phyloP scores from a whole-genome alignment of 2,329 filamentous ascomycete genomes.

The Neopestalotiopsis rosae region DNA sequence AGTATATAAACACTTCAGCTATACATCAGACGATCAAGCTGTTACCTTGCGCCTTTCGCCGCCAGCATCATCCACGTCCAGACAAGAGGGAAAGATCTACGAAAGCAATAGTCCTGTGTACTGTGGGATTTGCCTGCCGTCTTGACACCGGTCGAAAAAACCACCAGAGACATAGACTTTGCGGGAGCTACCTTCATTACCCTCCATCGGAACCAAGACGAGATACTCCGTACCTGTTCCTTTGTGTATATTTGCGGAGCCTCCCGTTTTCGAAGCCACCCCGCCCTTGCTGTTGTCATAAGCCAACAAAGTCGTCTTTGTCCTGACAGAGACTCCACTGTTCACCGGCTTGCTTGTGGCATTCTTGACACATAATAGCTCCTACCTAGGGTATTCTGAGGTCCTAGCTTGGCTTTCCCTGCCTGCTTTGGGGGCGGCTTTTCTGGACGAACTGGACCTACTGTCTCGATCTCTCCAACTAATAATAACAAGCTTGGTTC shows the following conservation, averaged over 20 bases:
- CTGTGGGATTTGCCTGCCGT: too few species aligned
- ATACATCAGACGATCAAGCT: too few species aligned
- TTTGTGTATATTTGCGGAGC: background rate
- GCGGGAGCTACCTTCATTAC: background rate
- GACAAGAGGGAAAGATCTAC: too few species aligned
- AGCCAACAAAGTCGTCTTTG: conserved; percentile 15
- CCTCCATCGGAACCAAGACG: background rate
- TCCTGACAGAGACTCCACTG: background rate
- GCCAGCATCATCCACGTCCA: too few species aligned
- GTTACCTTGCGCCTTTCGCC: too few species aligned
- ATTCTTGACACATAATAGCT: background rate
- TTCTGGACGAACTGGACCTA: background rate
- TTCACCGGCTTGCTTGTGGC: conserved; percentile 3
- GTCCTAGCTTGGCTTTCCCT: conserved; percentile 2
- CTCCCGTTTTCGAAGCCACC: conserved; percentile 12
- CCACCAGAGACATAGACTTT: background rate
- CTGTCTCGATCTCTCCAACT: background rate
- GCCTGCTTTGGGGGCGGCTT: background rate
- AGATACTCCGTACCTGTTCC: background rate
- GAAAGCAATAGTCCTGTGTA: too few species aligned
- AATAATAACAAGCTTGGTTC: background rate
- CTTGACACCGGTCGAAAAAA: background rate
- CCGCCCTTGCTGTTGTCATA: conserved; percentile 12
- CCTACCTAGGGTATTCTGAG: background rate
- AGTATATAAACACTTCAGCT: too few species aligned